Evolutionary conservation across 2,329 filamentous ascomycete species (phyloP).

Genomic region (Diaporthe sp.): DNA sequence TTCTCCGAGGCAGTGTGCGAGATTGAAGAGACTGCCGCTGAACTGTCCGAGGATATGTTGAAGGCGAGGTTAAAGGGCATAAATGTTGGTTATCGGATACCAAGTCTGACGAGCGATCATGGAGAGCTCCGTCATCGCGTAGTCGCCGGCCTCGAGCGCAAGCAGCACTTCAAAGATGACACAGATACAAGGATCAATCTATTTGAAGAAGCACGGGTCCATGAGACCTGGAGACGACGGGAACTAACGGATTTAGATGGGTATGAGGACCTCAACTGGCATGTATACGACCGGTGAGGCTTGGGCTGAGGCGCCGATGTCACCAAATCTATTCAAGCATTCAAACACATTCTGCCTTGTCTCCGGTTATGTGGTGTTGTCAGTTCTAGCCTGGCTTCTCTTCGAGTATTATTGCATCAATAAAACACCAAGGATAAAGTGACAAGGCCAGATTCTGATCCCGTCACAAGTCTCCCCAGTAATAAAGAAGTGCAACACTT

Average conservation of each 20-base stretch:
- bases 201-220: too few relatives aligned
- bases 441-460: too few relatives aligned
- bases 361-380: too few relatives aligned
- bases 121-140: background rate
- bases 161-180: background rate
- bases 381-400: too few relatives aligned
- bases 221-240: too few relatives aligned
- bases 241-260: too few relatives aligned
- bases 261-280: background rate
- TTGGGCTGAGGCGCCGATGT: background rate
- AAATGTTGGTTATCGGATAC: background rate
- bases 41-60: background rate
- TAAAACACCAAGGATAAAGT: too few relatives aligned
- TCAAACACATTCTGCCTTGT: too few relatives aligned
- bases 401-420: too few relatives aligned
- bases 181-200: background rate
- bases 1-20: background rate
- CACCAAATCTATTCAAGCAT: too few relatives aligned
- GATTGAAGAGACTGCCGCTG: background rate
- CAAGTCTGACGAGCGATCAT: background rate
- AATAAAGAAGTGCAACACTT: too few relatives aligned
- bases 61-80: background rate
- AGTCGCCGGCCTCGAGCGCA: background rate
- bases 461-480: too few relatives aligned
- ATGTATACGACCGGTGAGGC: background rate